Evolutionary conservation across 2,329 filamentous ascomycete genomes (phyloP), one percentile per base, ranked within the genome.

Genomic region (Lecanicillium sp.): DNA sequence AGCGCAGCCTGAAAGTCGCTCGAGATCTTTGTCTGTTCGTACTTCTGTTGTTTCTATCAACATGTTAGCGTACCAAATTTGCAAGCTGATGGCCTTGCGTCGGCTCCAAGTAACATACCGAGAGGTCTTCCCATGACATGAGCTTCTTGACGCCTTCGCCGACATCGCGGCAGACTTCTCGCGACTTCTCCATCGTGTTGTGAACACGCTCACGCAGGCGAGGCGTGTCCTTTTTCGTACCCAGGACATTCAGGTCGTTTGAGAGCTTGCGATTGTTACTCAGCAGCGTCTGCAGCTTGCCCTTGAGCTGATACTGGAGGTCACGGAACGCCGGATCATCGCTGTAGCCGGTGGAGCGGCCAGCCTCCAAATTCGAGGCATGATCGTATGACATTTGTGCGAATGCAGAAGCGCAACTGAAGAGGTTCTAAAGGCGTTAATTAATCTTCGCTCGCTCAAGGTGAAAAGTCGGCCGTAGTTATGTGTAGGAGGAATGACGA

Each of bases 71-170:
- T 15, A 32, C 32, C 17, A 9, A 22, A 13, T n/a, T n/a, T n/a
- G 15, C 9, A 14, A 25, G 6, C 7, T 25, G 22, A 11, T 25
- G 11, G 6, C 11, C 22, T 22, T 32, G 29, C 42, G 20, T 22
- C 38, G 37, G 15, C 18, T 4, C 13, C n/a, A 9, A 42, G 14
- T 29, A 18, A 59, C 75, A 49, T 71, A 88, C 83, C 56, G 81
- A 85, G 37, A 87, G 79, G 54, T 90, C 87, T 56, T 80, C 85
- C 88, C 77, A 96, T 29, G 75, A 75, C 58, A 94, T 85, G 33
- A 95, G 76, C 63, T 83, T 88, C 78, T 96, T 96, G 48, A 98
- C 73, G 5, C 88, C 88, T 54, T 96, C 89, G 48, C 87, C 92
- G 44, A 94, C 84, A 40, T 92, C 84, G 62, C 90, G 89, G 70